phyloP scores from a whole-genome alignment of 108 stramenopile genomes.

The Conticribra weissflogii region DNA sequence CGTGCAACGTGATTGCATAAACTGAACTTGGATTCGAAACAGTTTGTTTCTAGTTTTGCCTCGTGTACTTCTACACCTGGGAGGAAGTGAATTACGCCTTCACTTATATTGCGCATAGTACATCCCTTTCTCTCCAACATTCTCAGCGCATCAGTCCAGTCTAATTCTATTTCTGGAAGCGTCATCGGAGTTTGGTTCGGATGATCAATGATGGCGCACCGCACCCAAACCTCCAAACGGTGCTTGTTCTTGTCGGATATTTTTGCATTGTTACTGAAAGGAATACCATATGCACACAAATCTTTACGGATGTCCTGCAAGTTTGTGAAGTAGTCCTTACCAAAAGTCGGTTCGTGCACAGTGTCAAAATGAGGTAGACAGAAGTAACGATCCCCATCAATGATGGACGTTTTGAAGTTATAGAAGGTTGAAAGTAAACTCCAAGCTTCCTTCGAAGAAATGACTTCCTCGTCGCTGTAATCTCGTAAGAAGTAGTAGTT shows the following conservation, averaged over 20 bases:
- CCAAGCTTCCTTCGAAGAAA: constrained; percentile 5
- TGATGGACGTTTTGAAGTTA: constrained; percentile 3
- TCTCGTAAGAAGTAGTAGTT: constrained; percentile 1
- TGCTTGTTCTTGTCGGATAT: constrained; percentile 4
- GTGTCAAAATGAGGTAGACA: constrained; percentile 1
- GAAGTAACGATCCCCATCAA: constrained; percentile 6
- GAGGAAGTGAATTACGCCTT: no score
- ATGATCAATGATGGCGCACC: constrained; percentile 23
- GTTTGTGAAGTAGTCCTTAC: constrained; percentile 16
- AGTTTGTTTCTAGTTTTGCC: no score
- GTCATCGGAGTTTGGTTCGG: constrained; percentile 3
- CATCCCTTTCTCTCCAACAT: no score
- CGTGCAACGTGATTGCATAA: no score
- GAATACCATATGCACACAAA: constrained; percentile 42
- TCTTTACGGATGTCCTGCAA: constrained; percentile 34
- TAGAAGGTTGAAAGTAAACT: constrained; percentile 8
- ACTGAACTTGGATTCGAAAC: no score
- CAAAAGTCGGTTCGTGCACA: not conserved
- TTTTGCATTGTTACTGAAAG: constrained; percentile 16
- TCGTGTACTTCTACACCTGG: no score
- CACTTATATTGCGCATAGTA: no score
- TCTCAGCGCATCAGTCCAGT: no score
- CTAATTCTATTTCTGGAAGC: not conserved
- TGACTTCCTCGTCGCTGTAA: not conserved
- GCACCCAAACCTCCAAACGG: constrained; percentile 38